A percentile compares a stretch with the other conserved stretches of the same genome.
Evolutionary conservation across 192 early-diverging fungal species (phyloP).

Genomic region (Mortierella hygrophila): DNA sequence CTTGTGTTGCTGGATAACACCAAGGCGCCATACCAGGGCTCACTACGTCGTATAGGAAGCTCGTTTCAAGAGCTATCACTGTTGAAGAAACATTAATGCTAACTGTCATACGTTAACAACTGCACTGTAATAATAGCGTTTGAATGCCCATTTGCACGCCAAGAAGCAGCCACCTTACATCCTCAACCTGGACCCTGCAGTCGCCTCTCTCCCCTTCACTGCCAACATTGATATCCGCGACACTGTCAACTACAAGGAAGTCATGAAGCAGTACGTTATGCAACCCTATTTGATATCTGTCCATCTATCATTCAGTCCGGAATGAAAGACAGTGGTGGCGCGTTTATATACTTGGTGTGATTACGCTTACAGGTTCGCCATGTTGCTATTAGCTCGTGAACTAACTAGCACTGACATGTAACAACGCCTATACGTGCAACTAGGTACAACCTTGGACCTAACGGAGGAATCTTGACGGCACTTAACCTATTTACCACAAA

Average conservation of each 20-base stretch:
- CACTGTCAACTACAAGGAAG: conserved; percentile 98
- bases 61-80: too few species aligned
- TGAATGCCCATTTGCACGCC: conserved; percentile 89
- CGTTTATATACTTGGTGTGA: neutral
- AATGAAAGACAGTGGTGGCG: neutral
- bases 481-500: conserved; percentile 98
- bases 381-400: neutral
- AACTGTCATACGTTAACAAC: neutral
- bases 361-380: neutral
- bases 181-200: conserved; percentile 96
- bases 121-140: conserved; percentile 61
- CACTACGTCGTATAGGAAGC: neutral
- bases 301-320: too few species aligned
- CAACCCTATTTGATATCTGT: neutral
- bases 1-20: too few species aligned
- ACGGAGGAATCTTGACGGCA: conserved; percentile 96
- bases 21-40: neutral
- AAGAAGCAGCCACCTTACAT: conserved; percentile 86
- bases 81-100: neutral
- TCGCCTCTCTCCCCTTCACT: conserved; percentile 86
- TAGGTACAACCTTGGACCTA: conserved; percentile 94
- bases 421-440: neutral
- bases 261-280: conserved; percentile 92
- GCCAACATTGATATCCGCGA: conserved; percentile 98
- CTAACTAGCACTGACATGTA: neutral